Base-by-base conservation (phyloP, 805 yeast species). In the Suhomyces sp. region DNA sequence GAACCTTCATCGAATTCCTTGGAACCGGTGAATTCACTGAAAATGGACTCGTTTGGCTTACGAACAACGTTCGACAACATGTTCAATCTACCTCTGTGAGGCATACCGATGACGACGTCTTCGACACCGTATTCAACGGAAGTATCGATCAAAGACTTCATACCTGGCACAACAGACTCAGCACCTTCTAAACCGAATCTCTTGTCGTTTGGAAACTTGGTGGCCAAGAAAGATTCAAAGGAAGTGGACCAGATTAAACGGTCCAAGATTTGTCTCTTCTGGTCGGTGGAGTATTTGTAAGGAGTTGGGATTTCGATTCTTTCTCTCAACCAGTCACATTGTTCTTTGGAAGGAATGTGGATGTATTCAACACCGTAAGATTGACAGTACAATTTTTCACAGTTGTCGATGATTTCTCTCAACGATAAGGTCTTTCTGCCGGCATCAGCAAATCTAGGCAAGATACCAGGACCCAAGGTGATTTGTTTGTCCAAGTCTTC, bases 171-270 rank as follows among this genome's bases (percentile, higher is more conserved):
- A 65, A 89, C 88, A 47, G 96, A 80, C 78, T 94, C 99, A 59
- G 96, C 96, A 79, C 99, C 99, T 80, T 94, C 99, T 55, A 94
- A 80, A 73, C 99, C 99, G 68, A 94, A 94, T 77, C 99, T 88
- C 79, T 94, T 94, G 72, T 92, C 98, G 75, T 91, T 93, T 59
- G 99, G 98, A 82, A 90, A 94, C 77, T 94, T 94, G 54, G 97
- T 86, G 47, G 97, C 84, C 66, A 94, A 77, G 82, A 94, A 94
- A 54, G 87, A 76, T 79, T 94, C 99, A 67, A 94, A 94, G 48
- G 91, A 86, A 57, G 96, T 85, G 48, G 98, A 83, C 99, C 99
- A 94, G 72, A 93, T 90, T 67, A 94, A 77, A 70, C 99, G 86
- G 74, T 94, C 99, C 65, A 94, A 80, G 63, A 94, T 94, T 73